Percentiles rank a stretch among this genome's conserved stretches.
phyloP scores from a whole-genome alignment of 2,329 filamentous ascomycete genomes.

The Colletotrichum ledebouriae region DNA sequence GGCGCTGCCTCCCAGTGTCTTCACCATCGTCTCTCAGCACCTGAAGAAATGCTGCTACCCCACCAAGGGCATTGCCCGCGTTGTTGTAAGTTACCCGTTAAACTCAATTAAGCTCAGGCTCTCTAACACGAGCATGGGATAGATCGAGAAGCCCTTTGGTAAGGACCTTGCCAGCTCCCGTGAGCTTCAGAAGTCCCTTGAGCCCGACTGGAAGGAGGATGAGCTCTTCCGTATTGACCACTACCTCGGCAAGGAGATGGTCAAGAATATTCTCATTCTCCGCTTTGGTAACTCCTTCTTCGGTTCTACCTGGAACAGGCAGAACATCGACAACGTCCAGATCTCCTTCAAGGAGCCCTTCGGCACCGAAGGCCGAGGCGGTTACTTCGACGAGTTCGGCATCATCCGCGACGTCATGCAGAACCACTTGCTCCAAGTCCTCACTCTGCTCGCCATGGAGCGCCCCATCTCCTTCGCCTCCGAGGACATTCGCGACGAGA shows the following conservation, averaged over 20 bases:
- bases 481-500: conserved; percentile 98
- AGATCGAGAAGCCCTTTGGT: conserved; percentile 99
- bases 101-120: neutral
- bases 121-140: conserved; percentile 40
- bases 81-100: conserved; percentile 77
- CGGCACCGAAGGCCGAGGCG: conserved; percentile 95
- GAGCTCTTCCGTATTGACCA: conserved; percentile 99
- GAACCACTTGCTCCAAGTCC: conserved; percentile 96
- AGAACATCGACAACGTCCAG: conserved; percentile 99
- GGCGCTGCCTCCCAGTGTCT: conserved; percentile 97
- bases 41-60: conserved; percentile 98
- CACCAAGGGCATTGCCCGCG: conserved; percentile 87
- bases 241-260: conserved; percentile 99
- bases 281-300: conserved; percentile 99
- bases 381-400: conserved; percentile 99
- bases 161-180: conserved; percentile 96
- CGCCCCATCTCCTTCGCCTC: conserved; percentile 97
- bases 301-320: conserved; percentile 97
- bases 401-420: conserved; percentile 99
- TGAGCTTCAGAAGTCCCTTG: conserved; percentile 92
- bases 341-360: conserved; percentile 99
- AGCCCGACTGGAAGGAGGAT: conserved; percentile 98
- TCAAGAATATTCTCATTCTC: conserved; percentile 99
- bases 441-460: conserved; percentile 98
- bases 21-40: conserved; percentile 97